Percentiles rank a stretch among this genome's conserved stretches.
phyloP scores from a whole-genome alignment of 2,329 filamentous ascomycete genomes.

The Cladophialophora exuberans region DNA sequence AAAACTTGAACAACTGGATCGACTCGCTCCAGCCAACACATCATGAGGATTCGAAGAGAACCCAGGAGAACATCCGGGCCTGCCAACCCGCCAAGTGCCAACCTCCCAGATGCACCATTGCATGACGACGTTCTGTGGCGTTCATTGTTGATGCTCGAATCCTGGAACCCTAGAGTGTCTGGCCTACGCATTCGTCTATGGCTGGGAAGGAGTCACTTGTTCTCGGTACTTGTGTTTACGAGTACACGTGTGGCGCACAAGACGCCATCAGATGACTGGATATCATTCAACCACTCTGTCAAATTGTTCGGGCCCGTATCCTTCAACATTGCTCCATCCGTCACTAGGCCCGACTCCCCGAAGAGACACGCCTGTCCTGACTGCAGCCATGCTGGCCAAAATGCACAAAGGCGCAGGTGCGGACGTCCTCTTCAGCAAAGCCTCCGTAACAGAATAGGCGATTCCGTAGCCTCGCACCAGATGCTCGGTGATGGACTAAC shows the following conservation, averaged over 20 bases:
- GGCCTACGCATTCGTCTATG: not conserved
- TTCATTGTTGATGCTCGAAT: not conserved
- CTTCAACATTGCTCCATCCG: too few relatives aligned
- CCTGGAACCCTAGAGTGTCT: not conserved
- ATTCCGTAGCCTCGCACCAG: slow-evolving; percentile 5
- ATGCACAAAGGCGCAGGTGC: not conserved
- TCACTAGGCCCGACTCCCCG: too few relatives aligned
- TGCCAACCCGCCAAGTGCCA: not conserved
- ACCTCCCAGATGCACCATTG: slow-evolving; percentile 5
- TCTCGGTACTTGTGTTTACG: not conserved
- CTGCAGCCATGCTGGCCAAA: too few relatives aligned
- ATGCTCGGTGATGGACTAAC: not conserved
- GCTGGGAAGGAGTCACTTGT: not conserved
- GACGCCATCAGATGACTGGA: not conserved
- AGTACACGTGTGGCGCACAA: not conserved
- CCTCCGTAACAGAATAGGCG: not conserved
- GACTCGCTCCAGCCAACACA: slow-evolving; percentile 4
- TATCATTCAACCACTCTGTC: not conserved
- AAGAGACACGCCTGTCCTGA: too few relatives aligned
- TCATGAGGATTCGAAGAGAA: not conserved
- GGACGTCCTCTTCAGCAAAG: not conserved
- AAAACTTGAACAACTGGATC: not conserved
- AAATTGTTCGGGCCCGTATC: not conserved
- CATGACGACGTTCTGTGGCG: slow-evolving; percentile 9
- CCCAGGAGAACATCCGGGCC: not conserved